These are phyloP conservation scores for Aspergillus sp. DNA, from an alignment of 2,329 filamentous ascomycete genomes.

Conservation along the genomic window DNA sequence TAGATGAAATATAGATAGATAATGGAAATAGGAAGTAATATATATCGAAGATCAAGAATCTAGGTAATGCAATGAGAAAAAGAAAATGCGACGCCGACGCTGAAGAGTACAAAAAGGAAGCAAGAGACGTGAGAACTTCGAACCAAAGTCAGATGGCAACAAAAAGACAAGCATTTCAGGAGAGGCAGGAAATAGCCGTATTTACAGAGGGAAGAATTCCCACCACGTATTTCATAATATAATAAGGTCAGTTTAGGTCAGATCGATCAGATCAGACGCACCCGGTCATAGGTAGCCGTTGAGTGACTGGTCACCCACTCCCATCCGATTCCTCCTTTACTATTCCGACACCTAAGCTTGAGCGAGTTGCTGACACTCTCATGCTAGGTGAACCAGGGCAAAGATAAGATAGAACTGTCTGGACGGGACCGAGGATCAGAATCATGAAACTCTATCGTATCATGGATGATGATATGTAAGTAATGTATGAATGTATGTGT, in stretches of 20 bases:
- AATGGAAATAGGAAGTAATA: neutral
- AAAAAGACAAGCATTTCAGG: neutral
- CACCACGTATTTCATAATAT: neutral
- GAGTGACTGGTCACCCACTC: neutral
- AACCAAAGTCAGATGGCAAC: neutral
- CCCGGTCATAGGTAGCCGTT: no score
- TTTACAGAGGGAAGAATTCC: slow-evolving; percentile 3
- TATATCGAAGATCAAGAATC: neutral
- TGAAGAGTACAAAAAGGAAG: slow-evolving; percentile 16
- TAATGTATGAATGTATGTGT: neutral
- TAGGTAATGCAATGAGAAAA: slow-evolving; percentile 2
- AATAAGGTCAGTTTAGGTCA: neutral
- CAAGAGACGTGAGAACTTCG: neutral
- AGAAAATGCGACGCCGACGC: slow-evolving; percentile 18
- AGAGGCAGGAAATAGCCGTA: neutral
- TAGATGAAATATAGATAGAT: neutral
- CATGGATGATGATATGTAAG: slow-evolving; percentile 1
- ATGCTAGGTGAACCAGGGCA: neutral
- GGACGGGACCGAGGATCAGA: neutral
- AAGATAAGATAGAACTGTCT: neutral
- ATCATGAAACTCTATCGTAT: slow-evolving; percentile 5
- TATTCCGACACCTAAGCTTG: neutral
- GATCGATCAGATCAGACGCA: no score
- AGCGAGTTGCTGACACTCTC: neutral
- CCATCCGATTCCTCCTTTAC: neutral